phyloP scores from a whole-genome alignment of 2,329 filamentous ascomycete genomes.

The Botrytis squamosa region DNA sequence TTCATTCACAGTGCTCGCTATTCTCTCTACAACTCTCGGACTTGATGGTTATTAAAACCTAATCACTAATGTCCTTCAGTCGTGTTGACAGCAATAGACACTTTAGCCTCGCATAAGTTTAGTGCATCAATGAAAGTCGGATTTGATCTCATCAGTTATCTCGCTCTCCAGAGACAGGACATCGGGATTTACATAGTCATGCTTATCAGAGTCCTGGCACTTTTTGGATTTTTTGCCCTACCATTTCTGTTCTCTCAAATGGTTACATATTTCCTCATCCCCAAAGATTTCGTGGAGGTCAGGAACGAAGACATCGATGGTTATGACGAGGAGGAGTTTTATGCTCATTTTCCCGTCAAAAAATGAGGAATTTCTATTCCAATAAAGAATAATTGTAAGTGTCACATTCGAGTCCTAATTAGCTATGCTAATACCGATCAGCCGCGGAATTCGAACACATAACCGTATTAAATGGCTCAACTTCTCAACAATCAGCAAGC shows the following conservation, averaged over 20 bases:
- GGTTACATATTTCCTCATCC: background rate
- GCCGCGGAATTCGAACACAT: background rate
- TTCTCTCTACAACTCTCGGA: background rate
- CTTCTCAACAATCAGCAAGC: background rate
- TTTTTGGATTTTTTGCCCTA: background rate
- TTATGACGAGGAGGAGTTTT: constrained; percentile 4
- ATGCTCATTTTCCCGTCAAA: background rate
- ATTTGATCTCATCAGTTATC: background rate
- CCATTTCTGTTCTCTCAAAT: background rate
- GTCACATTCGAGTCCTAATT: background rate
- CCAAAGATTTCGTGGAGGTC: constrained; percentile 6
- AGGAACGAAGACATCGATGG: constrained; percentile 7
- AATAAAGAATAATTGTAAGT: background rate
- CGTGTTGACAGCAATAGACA: background rate
- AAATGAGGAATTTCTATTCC: background rate
- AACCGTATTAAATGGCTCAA: background rate
- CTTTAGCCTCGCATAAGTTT: background rate
- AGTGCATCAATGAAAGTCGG: background rate
- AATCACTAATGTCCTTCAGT: background rate
- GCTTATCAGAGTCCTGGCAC: background rate
- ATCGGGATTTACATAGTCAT: background rate
- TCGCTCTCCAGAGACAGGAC: background rate
- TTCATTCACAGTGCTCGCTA: background rate
- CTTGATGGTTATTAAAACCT: background rate
- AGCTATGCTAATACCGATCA: background rate